Evolutionary conservation across 495 filamentous ascomycete species (phyloP).

Genomic region (Neurospora intermedia): DNA sequence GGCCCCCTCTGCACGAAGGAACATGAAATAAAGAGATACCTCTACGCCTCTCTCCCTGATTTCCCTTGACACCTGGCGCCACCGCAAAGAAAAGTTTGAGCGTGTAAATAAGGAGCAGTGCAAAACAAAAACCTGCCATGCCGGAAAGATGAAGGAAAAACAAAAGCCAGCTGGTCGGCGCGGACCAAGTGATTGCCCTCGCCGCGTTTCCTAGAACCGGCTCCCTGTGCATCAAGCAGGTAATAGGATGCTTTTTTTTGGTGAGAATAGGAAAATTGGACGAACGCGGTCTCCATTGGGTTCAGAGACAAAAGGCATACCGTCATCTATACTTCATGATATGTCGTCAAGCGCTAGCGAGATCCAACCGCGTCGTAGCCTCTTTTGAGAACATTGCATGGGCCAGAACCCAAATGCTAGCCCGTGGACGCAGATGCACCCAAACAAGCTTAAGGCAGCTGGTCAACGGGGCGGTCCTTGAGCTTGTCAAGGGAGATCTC

Average conservation of each 20-base stretch:
- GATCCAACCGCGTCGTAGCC: slow-evolving; percentile 22
- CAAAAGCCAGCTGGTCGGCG: slow-evolving; percentile 1
- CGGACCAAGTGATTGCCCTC: slow-evolving; percentile 6
- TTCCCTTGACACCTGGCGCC: slow-evolving; percentile 18
- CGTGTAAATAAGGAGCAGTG: slow-evolving; percentile 2
- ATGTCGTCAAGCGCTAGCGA: slow-evolving; percentile 11
- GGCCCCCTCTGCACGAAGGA: neutral
- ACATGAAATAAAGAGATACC: neutral
- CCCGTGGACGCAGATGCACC: neutral
- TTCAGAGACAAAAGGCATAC: slow-evolving; percentile 10
- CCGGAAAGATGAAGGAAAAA: slow-evolving; percentile 5
- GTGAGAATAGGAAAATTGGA: slow-evolving; percentile 1
- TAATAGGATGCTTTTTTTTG: slow-evolving; percentile 8
- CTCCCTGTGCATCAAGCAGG: slow-evolving; percentile 2
- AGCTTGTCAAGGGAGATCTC: slow-evolving; percentile 33
- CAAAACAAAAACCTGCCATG: slow-evolving; percentile 12
- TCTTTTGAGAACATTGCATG: slow-evolving; percentile 15
- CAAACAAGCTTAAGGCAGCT: neutral
- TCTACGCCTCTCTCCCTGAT: neutral
- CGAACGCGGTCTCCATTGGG: slow-evolving; percentile 6
- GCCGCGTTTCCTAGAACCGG: slow-evolving; percentile 3
- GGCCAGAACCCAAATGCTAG: neutral
- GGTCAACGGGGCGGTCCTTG: neutral
- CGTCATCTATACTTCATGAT: slow-evolving; percentile 13
- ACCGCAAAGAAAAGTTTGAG: slow-evolving; percentile 14